Evolutionary conservation across 768 basidiomycete species (phyloP).

Genomic region (Rubroboletus satanas): DNA sequence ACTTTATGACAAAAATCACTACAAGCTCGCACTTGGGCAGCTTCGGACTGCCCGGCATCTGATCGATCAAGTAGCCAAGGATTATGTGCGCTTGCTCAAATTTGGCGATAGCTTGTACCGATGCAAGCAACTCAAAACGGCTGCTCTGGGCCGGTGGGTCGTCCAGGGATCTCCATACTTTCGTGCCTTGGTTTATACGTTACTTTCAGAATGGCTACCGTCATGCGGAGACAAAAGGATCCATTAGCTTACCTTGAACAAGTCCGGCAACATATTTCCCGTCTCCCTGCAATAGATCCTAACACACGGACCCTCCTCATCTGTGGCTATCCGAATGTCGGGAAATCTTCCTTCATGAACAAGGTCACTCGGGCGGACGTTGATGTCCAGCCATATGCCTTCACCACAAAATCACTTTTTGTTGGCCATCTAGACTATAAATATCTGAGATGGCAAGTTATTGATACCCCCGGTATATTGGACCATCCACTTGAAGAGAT

Average conservation of each 20-base stretch:
- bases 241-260: constrained; percentile 98
- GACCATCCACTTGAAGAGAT: constrained; percentile 99
- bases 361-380: constrained; percentile 99
- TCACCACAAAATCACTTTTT: constrained; percentile 98
- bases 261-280: constrained; percentile 97
- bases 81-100: constrained; percentile 94
- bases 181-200: background rate
- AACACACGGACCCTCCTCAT: constrained; percentile 96
- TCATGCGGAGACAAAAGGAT: constrained; percentile 98
- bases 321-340: constrained; percentile 99
- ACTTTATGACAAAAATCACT: constrained; percentile 99
- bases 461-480: constrained; percentile 97
- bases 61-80: constrained; percentile 95
- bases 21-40: constrained; percentile 97
- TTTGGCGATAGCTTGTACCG: constrained; percentile 97
- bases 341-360: constrained; percentile 99
- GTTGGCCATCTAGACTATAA: constrained; percentile 99
- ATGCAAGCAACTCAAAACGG: constrained; percentile 97
- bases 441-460: constrained; percentile 99
- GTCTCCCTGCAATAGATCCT: constrained; percentile 97
- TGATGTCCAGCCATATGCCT: constrained; percentile 98
- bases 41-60: constrained; percentile 93
- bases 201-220: constrained; percentile 84
- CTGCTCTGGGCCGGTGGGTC: constrained; percentile 91
- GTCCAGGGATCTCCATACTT: background rate